phyloP scores from a whole-genome alignment of 2,329 filamentous ascomycete species.

The Eutypa lata region DNA sequence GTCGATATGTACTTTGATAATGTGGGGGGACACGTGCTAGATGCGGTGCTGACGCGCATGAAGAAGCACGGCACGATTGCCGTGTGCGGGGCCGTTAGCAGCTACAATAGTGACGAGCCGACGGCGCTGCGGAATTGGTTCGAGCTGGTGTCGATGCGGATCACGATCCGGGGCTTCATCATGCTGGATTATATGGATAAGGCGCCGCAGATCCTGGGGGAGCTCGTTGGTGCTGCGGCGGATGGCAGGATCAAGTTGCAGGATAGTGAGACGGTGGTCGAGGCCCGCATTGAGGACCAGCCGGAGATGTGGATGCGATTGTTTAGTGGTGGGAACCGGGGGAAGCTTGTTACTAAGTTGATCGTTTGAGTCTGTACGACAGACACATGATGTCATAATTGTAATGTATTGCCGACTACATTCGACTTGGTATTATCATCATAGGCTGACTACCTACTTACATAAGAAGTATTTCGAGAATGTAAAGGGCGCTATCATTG shows the following conservation, averaged over 20 bases:
- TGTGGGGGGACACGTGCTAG: conserved; percentile 45
- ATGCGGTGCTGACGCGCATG: conserved; percentile 41
- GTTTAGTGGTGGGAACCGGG: conserved; percentile 23
- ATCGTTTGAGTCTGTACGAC: conserved; percentile 12
- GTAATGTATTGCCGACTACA: too few relatives aligned
- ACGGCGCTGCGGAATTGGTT: conserved; percentile 39
- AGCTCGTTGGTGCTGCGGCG: conserved; percentile 21
- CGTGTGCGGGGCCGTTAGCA: conserved; percentile 39
- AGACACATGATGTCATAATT: too few relatives aligned
- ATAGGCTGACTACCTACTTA: too few relatives aligned
- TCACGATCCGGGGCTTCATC: conserved; percentile 42
- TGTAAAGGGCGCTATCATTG: too few relatives aligned
- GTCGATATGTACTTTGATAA: conserved; percentile 52
- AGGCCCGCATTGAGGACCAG: conserved; percentile 24
- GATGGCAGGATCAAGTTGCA: conserved; percentile 21
- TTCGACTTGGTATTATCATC: too few relatives aligned
- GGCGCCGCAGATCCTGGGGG: conserved; percentile 17
- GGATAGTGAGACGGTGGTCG: conserved; percentile 22
- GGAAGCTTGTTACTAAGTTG: conserved; percentile 26
- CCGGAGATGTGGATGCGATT: conserved; percentile 25
- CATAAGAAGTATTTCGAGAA: too few relatives aligned
- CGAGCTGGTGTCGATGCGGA: conserved; percentile 37
- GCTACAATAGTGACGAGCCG: conserved; percentile 34
- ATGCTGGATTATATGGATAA: conserved; percentile 35
- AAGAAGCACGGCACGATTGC: conserved; percentile 37